phyloP scores from a whole-genome alignment of 208 protist genomes.

The Trypanosoma rangeli region DNA sequence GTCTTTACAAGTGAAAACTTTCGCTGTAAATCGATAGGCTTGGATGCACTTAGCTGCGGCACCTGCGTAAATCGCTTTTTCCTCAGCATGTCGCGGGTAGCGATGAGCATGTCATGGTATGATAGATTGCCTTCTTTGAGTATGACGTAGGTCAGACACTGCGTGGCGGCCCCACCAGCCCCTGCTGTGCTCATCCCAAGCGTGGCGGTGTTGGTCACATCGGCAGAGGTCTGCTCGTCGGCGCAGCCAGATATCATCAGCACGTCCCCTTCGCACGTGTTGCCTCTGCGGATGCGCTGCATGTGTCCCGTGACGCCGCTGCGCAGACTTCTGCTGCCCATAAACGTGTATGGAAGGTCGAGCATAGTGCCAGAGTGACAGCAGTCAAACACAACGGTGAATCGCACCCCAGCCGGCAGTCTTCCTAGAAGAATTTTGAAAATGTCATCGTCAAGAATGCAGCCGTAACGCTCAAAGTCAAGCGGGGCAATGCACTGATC shows the following conservation, averaged over 20 bases:
- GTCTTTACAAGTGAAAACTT: conserved; percentile 41
- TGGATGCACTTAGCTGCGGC: conserved; percentile 68
- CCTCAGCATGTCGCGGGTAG: conserved; percentile 58
- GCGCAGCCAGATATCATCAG: conserved; percentile 71
- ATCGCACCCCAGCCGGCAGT: conserved; percentile 54
- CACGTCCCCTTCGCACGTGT: conserved; percentile 48
- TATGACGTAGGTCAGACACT: conserved; percentile 58
- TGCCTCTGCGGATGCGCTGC: conserved; percentile 62
- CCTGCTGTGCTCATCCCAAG: conserved; percentile 49
- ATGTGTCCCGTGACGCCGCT: conserved; percentile 38
- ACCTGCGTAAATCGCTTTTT: conserved; percentile 66
- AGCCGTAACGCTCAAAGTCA: conserved; percentile 55
- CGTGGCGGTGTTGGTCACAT: conserved; percentile 52
- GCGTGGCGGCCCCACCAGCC: conserved; percentile 69
- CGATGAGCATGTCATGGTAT: conserved; percentile 36
- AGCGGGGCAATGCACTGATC: conserved; percentile 73
- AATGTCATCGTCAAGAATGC: conserved; percentile 81
- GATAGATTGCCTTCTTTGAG: conserved; percentile 48
- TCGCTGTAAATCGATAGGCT: conserved; percentile 58
- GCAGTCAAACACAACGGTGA: conserved; percentile 87
- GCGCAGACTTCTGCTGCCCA: conserved; percentile 30
- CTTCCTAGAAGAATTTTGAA: conserved; percentile 44
- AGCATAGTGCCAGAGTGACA: conserved; percentile 88
- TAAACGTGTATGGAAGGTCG: conserved; percentile 76
- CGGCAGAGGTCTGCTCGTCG: conserved; percentile 63